phyloP scores from a whole-genome alignment of 805 yeast genomes.

The Maudiozyma serrabonitensis region DNA sequence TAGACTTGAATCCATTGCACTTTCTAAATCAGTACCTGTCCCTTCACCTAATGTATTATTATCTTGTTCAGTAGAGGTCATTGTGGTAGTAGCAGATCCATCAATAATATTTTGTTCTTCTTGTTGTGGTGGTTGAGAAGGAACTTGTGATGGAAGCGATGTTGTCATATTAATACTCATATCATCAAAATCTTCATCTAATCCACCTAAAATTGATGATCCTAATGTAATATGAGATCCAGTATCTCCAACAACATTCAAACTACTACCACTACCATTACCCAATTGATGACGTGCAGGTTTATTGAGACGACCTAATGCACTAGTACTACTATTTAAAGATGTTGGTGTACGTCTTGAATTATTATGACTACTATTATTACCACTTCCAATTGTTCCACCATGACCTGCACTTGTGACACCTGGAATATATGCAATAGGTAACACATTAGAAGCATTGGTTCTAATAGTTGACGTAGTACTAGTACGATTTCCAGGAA shows the following conservation, averaged over 20 bases:
- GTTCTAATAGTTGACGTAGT: conserved; percentile 60
- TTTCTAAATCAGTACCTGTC: background rate
- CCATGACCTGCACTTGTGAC: conserved; percentile 39
- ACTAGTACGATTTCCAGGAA: conserved; percentile 19
- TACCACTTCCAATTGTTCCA: background rate
- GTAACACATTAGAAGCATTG: conserved; percentile 78
- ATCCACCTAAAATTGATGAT: conserved; percentile 37
- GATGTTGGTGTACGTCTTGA: background rate
- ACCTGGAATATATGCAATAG: conserved; percentile 91
- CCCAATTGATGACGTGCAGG: background rate
- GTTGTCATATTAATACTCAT: background rate
- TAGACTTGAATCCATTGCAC: background rate
- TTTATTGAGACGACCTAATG: no score
- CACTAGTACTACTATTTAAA: background rate
- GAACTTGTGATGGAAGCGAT: background rate
- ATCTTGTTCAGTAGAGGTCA: conserved; percentile 25
- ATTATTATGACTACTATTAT: background rate
- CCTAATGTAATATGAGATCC: conserved; percentile 32
- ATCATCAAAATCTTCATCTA: conserved; percentile 18
- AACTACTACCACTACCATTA: background rate
- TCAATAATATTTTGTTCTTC: background rate
- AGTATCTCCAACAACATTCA: conserved; percentile 17
- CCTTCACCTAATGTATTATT: conserved; percentile 5
- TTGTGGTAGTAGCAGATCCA: background rate
- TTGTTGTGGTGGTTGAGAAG: background rate